Base-by-base conservation (phyloP, 164 flowering plant species). In the Tetrastigma voinierianum region DNA sequence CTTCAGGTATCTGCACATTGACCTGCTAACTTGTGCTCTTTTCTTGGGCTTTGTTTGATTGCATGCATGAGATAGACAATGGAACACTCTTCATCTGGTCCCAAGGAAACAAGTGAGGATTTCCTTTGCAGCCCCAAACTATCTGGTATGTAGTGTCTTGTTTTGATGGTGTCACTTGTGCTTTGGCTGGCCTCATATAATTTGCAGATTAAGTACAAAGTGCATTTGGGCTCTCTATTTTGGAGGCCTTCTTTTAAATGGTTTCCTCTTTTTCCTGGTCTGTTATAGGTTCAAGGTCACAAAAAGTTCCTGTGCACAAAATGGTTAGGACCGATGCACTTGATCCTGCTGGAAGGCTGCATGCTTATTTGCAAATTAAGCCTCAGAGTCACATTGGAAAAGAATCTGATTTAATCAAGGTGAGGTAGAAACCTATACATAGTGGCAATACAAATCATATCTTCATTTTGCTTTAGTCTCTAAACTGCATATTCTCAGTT, bases 341-440 rank as follows among this genome's bases (percentile, higher is more conserved):
- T 66, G 91, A 87, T 80, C 99, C 98, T 73, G 85, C 86, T 69
- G 99, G 99, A 78, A 88, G 98, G 76, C 70, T 96, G 87, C 92
- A 93, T 84, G 93, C 96, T 10, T 96, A 87, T 74, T 57, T 90
- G 81, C 91, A 80, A 72, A 73, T 61, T 46, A 85, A 79, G 74
- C 79, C 87, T 49, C 63, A 51, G 46, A 64, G 69, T 55, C 70
- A 75, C 53, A 75, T 56, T 18, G 88, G 80, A 71, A 72, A 57
- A 52, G 74, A 69, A 71, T 19, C 81, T 70, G 78, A 73, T 65
- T 76, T 96, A 76, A 72, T 75, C 70, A 80, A 84, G 64, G 84
- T 91, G 44, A 85, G 99, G 98, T 94, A 79, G 44, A 69, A 45
- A 61, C 54, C 18, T n/a, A 1, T 60, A 16, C 65, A 17, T 23